phyloP scores from a whole-genome alignment of 163 green algal genomes.

The Chlamydomonas reinhardtii region DNA sequence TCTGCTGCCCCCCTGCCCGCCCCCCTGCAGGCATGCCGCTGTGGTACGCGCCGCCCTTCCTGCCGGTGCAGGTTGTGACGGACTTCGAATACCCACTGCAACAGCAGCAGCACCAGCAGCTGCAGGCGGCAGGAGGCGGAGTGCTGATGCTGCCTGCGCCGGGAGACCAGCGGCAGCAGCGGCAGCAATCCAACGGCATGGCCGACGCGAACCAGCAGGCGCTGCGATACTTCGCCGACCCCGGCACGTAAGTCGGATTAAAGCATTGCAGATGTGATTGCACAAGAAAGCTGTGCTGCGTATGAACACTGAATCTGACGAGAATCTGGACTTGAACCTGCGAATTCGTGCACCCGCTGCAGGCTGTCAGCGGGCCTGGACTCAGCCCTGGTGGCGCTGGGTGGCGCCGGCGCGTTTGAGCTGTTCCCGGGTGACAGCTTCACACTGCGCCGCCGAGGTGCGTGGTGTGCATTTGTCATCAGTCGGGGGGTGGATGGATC shows the following conservation, averaged over 20 bases:
- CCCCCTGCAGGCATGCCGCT: constrained; percentile 33
- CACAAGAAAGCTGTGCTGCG: no score
- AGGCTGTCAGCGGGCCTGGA: neutral
- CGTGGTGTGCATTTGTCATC: no score
- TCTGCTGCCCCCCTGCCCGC: neutral
- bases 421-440: constrained; percentile 1
- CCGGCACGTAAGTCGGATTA: neutral
- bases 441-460: neutral
- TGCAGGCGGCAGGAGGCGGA: no score
- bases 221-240: constrained; percentile 20
- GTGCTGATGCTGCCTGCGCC: no score
- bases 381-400: neutral
- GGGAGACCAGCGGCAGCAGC: no score
- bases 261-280: no score
- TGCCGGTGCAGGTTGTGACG: neutral
- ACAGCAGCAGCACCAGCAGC: neutral
- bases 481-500: no score
- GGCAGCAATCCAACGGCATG: no score
- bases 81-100: neutral
- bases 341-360: neutral
- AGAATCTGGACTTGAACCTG: no score
- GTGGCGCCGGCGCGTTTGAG: neutral
- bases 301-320: no score
- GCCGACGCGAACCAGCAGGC: neutral
- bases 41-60: constrained; percentile 48